Evolutionary conservation across 768 basidiomycete genomes (phyloP).

Genomic region (Suillus sp.): DNA sequence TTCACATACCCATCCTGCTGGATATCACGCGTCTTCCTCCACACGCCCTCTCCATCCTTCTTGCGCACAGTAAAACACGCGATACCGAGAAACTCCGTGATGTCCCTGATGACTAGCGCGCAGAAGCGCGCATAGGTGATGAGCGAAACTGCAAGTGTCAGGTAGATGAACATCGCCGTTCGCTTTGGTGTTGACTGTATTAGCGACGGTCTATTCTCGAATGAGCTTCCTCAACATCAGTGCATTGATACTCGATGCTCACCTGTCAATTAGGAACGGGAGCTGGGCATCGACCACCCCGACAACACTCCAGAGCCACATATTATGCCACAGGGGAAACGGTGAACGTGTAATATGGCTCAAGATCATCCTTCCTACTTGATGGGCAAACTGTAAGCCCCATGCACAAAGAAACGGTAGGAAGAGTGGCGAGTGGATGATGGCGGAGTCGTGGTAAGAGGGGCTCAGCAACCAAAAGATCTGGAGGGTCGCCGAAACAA

Average conservation of each 20-base stretch:
- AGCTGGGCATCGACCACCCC: slow-evolving; percentile 85
- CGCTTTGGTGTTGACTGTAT: slow-evolving; percentile 68
- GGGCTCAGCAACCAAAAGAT: slow-evolving; percentile 82
- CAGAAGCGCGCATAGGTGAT: slow-evolving; percentile 77
- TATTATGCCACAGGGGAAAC: slow-evolving; percentile 86
- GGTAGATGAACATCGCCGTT: slow-evolving; percentile 70
- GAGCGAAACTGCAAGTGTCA: slow-evolving; percentile 69
- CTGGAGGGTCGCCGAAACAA: slow-evolving; percentile 68
- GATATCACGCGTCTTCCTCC: slow-evolving; percentile 43
- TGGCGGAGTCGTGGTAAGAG: slow-evolving; percentile 55
- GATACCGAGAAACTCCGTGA: slow-evolving; percentile 90
- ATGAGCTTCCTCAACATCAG: slow-evolving; percentile 18
- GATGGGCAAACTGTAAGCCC: slow-evolving; percentile 90
- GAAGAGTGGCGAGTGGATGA: slow-evolving; percentile 77
- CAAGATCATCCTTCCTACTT: slow-evolving; percentile 90
- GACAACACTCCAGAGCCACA: slow-evolving; percentile 81
- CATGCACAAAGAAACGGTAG: slow-evolving; percentile 89
- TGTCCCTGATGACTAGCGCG: slow-evolving; percentile 79
- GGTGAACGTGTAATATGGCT: slow-evolving; percentile 84
- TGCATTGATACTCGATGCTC: slow-evolving; percentile 22
- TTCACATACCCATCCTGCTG: slow-evolving; percentile 29
- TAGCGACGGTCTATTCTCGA: slow-evolving; percentile 54
- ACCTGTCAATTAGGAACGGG: slow-evolving; percentile 68
- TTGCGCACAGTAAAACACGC: slow-evolving; percentile 93
- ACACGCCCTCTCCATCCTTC: slow-evolving; percentile 70